phyloP scores from a whole-genome alignment of 768 basidiomycete genomes.

The Exidia glandulosa region DNA sequence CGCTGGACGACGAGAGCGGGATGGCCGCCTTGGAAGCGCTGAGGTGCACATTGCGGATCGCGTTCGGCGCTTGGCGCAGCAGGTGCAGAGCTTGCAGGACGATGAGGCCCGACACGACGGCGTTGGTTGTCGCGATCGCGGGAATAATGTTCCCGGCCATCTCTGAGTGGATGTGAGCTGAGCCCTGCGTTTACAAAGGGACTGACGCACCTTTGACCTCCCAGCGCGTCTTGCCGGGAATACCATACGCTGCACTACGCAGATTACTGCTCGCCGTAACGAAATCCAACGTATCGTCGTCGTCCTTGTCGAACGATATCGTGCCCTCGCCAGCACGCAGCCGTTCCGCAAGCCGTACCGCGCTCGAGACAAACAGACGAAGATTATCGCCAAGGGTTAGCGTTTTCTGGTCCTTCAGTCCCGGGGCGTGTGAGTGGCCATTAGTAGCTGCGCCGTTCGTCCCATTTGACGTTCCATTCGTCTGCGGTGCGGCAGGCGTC shows the following conservation, averaged over 20 bases:
- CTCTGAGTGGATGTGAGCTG: conserved; percentile 37
- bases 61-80: conserved; percentile 49
- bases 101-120: conserved; percentile 89
- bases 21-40: conserved; percentile 69
- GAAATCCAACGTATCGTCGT: conserved; percentile 93
- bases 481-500: conserved; percentile 7
- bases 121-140: conserved; percentile 98
- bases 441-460: conserved; percentile 1
- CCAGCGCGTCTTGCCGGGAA: conserved; percentile 84
- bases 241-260: conserved; percentile 82
- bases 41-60: conserved; percentile 65
- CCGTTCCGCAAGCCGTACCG: conserved; percentile 65
- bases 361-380: conserved; percentile 77
- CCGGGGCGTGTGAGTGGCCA: conserved; percentile 19
- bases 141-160: conserved; percentile 99
- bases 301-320: conserved; percentile 94
- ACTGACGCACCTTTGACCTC: conserved; percentile 77
- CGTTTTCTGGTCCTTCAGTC: conserved; percentile 73
- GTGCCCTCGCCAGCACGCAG: conserved; percentile 54
- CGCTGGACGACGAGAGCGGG: conserved; percentile 59
- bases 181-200: background rate
- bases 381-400: conserved; percentile 73
- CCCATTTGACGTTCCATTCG: conserved; percentile 11
- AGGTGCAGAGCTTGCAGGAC: conserved; percentile 87
- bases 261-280: conserved; percentile 92